Conservation (phyloP, 2,329 filamentous ascomycete genomes). For the Trichoderma sp. region DNA sequence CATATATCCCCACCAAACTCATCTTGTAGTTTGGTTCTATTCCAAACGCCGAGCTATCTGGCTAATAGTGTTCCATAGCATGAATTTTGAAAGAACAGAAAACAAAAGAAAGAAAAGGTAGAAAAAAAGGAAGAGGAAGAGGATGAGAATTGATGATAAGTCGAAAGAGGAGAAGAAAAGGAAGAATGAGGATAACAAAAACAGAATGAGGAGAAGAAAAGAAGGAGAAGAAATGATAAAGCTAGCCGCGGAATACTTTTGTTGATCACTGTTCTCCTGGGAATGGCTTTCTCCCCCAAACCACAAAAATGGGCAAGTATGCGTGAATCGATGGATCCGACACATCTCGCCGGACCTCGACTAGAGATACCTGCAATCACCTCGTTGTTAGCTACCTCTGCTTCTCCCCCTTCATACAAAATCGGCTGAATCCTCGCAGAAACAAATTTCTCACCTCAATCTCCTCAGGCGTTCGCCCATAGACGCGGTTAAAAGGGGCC, state of each 20-base stretch:
- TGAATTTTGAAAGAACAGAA: background rate
- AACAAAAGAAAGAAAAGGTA: background rate
- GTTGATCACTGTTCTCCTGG: background rate
- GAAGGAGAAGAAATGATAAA: background rate
- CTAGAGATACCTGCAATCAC: conserved; percentile 45
- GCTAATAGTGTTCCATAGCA: background rate
- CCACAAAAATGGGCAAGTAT: conserved; percentile 52
- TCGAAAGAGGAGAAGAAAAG: background rate
- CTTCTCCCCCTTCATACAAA: background rate
- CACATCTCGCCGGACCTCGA: conserved; percentile 51
- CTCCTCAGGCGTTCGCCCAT: conserved; percentile 45
- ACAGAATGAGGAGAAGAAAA: background rate
- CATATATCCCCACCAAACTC: background rate
- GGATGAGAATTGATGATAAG: background rate
- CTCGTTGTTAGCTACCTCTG: background rate
- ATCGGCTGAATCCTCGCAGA: background rate
- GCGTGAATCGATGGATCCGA: conserved; percentile 49
- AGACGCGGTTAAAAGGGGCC: conserved; percentile 43
- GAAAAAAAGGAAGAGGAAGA: background rate
- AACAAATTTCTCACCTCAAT: conserved; percentile 45
- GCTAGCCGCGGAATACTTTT: background rate
- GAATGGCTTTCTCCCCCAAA: conserved; percentile 52
- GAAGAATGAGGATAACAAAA: background rate
- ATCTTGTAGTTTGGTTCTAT: background rate
- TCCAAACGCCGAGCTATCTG: background rate